These are phyloP conservation scores for Psilocybe azurescens DNA, from an alignment of 768 basidiomycete genomes.

Conservation along the genomic window DNA sequence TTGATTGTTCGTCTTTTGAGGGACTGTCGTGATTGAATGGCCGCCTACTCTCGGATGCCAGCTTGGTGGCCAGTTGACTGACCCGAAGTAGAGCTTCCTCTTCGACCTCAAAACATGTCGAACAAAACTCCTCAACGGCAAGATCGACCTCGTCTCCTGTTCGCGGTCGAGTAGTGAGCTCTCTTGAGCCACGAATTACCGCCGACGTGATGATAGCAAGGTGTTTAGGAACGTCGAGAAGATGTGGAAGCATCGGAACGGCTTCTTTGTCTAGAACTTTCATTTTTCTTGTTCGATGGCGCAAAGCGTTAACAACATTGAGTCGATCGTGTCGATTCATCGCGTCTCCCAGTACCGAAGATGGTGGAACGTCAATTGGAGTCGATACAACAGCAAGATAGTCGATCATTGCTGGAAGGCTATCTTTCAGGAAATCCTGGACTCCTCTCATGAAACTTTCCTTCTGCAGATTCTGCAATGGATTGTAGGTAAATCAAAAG, in stretches of 20 bases:
- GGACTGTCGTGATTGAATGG: conserved; percentile 19
- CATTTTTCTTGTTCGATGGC: conserved; percentile 61
- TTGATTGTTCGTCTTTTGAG: not conserved
- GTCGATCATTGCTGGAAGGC: conserved; percentile 73
- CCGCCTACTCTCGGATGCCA: conserved; percentile 28
- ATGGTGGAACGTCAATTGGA: conserved; percentile 37
- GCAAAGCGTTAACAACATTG: conserved; percentile 58
- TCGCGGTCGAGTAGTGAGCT: conserved; percentile 38
- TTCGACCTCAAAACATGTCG: conserved; percentile 72
- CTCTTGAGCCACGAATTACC: conserved; percentile 68
- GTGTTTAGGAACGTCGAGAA: conserved; percentile 80
- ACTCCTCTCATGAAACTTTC: conserved; percentile 85
- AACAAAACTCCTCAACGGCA: conserved; percentile 59
- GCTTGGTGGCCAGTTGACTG: conserved; percentile 56
- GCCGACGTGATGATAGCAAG: conserved; percentile 78
- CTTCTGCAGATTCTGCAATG: conserved; percentile 62
- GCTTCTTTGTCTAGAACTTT: conserved; percentile 69
- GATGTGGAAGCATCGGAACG: conserved; percentile 72
- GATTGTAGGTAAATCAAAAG: not conserved
- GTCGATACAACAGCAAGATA: conserved; percentile 79
- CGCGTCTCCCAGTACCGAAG: conserved; percentile 30
- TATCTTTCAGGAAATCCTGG: conserved; percentile 72
- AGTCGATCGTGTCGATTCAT: conserved; percentile 55
- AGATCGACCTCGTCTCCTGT: conserved; percentile 40
- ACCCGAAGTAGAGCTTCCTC: conserved; percentile 71